Conservation (phyloP, 441 rosid species). For the Populus tomentosa region DNA sequence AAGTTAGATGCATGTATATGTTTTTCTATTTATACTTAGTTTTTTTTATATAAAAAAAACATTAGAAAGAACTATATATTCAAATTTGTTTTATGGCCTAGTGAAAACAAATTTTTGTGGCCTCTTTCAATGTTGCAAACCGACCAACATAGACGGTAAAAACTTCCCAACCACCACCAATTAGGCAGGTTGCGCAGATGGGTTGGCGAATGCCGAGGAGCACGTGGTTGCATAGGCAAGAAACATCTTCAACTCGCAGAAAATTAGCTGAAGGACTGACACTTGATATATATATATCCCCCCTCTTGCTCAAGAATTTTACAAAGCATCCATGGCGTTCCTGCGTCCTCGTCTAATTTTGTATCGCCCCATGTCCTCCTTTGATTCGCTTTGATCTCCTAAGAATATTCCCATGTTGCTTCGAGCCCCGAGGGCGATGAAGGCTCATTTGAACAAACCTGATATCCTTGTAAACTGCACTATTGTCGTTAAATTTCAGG, state of each 20-base stretch:
- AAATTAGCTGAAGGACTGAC: conserved; percentile 11
- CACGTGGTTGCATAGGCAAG: conserved; percentile 33
- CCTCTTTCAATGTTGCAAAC: neutral
- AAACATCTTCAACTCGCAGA: conserved; percentile 12
- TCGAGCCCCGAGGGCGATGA: neutral
- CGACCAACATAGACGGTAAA: conserved; percentile 11
- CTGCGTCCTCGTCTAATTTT: neutral
- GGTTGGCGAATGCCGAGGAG: conserved; percentile 13
- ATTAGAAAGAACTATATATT: too few relatives aligned
- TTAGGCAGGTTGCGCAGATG: conserved; percentile 4
- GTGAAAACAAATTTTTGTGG: neutral
- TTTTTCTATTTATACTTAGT: too few relatives aligned
- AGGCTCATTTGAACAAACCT: neutral
- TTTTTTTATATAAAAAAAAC: too few relatives aligned
- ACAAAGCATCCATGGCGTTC: neutral
- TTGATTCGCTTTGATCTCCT: neutral
- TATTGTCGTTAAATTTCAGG: neutral
- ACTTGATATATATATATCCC: neutral
- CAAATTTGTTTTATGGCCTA: too few relatives aligned
- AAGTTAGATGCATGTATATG: too few relatives aligned
- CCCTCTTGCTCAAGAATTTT: neutral
- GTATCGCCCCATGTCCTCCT: neutral
- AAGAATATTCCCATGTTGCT: neutral
- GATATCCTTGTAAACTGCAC: neutral
- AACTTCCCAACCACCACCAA: conserved; percentile 9